These are phyloP conservation scores for Borovskyia barvae DNA, from an alignment of 208 protist species.

Conservation along the genomic window DNA sequence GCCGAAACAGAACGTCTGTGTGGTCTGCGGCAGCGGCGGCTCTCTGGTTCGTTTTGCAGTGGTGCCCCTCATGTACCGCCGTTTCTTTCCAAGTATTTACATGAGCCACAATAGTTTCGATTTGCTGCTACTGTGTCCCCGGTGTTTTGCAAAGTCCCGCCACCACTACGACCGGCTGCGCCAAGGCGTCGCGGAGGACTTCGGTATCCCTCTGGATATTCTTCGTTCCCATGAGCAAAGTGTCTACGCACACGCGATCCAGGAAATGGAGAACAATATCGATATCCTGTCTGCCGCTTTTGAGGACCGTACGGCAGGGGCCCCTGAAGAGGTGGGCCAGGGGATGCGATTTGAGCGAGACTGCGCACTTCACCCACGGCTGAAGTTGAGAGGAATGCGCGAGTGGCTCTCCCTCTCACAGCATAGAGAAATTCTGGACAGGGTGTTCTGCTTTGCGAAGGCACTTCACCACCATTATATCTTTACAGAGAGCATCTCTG, in stretches of 20 bases:
- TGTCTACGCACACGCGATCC: conserved; percentile 1
- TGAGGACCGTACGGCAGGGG: not conserved
- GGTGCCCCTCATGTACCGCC: conserved; percentile 57
- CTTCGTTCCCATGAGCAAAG: conserved; percentile 15
- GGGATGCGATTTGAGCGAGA: conserved; percentile 3
- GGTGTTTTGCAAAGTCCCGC: conserved; percentile 44
- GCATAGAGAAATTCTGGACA: conserved; percentile 35
- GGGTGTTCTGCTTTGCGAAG: conserved; percentile 54
- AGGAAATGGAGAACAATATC: not conserved
- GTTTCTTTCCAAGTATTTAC: conserved; percentile 69
- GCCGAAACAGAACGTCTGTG: conserved; percentile 62
- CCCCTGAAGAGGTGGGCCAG: not conserved
- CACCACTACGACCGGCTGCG: conserved; percentile 32
- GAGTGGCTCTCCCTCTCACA: conserved; percentile 35
- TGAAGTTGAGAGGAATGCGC: conserved; percentile 25
- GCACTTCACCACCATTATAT: conserved; percentile 33
- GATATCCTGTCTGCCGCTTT: not conserved
- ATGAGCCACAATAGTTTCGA: conserved; percentile 82
- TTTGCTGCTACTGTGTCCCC: conserved; percentile 53
- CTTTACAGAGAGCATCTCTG: too few species aligned
- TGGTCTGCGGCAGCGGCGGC: conserved; percentile 39
- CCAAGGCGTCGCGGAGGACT: conserved; percentile 28
- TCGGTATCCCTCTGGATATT: conserved; percentile 43
- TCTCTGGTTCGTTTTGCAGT: conserved; percentile 57
- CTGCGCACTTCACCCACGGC: conserved; percentile 18